Evolutionary conservation across 805 yeast genomes (phyloP), one percentile per base, ranked within the genome.

Genomic region (Ogataea pini): DNA sequence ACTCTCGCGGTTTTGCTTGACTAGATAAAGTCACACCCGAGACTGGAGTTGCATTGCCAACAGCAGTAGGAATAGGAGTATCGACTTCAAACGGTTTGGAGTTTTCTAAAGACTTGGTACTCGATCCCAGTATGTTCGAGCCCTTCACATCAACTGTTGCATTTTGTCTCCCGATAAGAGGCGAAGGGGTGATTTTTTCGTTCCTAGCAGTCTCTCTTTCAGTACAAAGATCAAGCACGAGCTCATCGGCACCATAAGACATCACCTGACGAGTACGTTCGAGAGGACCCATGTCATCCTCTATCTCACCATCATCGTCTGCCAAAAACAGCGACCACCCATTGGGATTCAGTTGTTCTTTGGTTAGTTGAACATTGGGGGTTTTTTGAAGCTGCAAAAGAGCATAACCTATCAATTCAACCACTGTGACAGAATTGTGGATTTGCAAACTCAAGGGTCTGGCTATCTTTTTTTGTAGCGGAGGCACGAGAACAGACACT

Each of bases 281-380:
- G 47, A 94, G 70, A 1, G 91, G 80, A 1, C 98, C 98, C 71
- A 94, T 91, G 44, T 89, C 88, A 56, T 95, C 99, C 46, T 89
- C 90, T 32, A 87, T 84, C 43, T 95, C 97, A 7, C 92, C 92
- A 62, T 91, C 97, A 43, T 92, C 98, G 63, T 94, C 99, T 1
- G 86, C 90, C 18, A 92, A 73, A 48, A 86, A 86, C 28, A 92
- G 61, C 46, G 84, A 75, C 94, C 96, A 89, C 50, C 68, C 65
- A 58, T 86, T 85, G 0, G 91, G 86, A 51, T 85, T 79, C 43
- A 65, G 58, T n/a, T 47, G 53, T 19, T 42, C 34, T 16, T 36
- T 49, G 27, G 64, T 3, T 50, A 53, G 32, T 58, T 63, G 14
- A 17, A 39, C 2, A 13, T 12, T n/a, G 3, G 3, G 14, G 16